Conservation (phyloP, 805 yeast species). For the Candida tallmaniae region DNA sequence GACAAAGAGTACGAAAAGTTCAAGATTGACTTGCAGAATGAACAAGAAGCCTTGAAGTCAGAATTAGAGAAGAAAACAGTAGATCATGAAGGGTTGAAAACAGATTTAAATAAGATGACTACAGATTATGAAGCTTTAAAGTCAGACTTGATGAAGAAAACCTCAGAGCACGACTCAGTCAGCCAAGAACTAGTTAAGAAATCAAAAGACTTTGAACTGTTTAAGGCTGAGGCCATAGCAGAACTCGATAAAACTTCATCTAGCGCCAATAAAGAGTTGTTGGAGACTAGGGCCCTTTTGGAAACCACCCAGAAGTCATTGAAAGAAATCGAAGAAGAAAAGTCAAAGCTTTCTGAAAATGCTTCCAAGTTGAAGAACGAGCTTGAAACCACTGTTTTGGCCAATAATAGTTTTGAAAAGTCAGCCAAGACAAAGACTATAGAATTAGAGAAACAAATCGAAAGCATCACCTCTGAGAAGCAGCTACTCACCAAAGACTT, state of each 20-base stretch:
- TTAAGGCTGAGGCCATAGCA: too few species aligned
- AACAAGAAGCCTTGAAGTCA: too few species aligned
- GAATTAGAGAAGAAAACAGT: neutral
- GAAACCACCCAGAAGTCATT: neutral
- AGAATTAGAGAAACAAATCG: constrained; percentile 3
- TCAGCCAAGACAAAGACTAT: neutral
- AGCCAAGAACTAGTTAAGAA: neutral
- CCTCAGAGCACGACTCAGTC: too few species aligned
- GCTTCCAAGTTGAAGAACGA: constrained; percentile 2
- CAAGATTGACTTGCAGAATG: neutral
- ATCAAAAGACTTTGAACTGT: neutral
- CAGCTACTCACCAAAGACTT: neutral
- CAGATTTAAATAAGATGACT: neutral
- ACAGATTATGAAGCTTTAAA: neutral
- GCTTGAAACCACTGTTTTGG: constrained; percentile 2
- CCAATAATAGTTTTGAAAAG: neutral
- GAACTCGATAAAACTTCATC: too few species aligned
- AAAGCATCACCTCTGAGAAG: neutral
- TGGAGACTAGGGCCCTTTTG: too few species aligned
- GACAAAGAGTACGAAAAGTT: constrained; percentile 1
- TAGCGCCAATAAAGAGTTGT: too few species aligned
- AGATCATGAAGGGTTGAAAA: neutral
- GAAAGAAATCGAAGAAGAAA: neutral
- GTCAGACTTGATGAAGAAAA: too few species aligned
- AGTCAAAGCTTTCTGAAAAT: constrained; percentile 4